Evolutionary conservation across 371 early-diverging fungal species (phyloP).

Genomic region (Rhizopus arrhizus): DNA sequence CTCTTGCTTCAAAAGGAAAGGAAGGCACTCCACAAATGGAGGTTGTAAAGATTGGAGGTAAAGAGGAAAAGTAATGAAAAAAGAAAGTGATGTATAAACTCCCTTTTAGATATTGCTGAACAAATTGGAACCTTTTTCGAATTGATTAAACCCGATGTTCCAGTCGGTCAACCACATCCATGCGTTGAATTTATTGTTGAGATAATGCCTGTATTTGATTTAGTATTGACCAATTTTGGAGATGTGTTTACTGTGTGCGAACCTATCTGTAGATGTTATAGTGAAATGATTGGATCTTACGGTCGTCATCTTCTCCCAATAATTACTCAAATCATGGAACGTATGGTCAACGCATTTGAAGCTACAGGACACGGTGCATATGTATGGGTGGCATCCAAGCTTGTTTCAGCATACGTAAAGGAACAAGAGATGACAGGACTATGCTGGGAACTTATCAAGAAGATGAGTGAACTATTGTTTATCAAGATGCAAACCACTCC

Average conservation of each 20-base stretch:
- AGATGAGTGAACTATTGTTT: slow-evolving; percentile 20
- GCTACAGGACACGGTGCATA: slow-evolving; percentile 68
- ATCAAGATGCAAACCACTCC: slow-evolving; percentile 18
- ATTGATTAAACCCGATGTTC: slow-evolving; percentile 55
- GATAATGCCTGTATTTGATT: slow-evolving; percentile 78
- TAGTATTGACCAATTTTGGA: slow-evolving; percentile 58
- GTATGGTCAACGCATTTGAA: slow-evolving; percentile 63
- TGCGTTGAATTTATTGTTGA: slow-evolving; percentile 72
- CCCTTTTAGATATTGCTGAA: slow-evolving; percentile 43
- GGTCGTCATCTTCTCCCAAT: slow-evolving; percentile 58
- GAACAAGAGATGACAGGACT: slow-evolving; percentile 26
- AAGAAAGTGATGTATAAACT: not conserved
- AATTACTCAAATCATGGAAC: slow-evolving; percentile 55
- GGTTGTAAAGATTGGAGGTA: slow-evolving; percentile 50
- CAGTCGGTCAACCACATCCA: slow-evolving; percentile 64
- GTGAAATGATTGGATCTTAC: slow-evolving; percentile 65
- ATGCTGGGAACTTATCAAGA: slow-evolving; percentile 20
- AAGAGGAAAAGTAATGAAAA: not conserved
- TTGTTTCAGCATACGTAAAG: slow-evolving; percentile 36
- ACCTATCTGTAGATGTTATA: slow-evolving; percentile 69
- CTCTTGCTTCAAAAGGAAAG: slow-evolving; percentile 44
- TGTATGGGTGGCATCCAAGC: slow-evolving; percentile 72
- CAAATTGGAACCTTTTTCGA: slow-evolving; percentile 61
- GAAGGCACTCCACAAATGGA: slow-evolving; percentile 23
- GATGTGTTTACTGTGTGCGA: slow-evolving; percentile 59